Evolutionary conservation across 768 basidiomycete genomes (phyloP).

Genomic region (Xerocomellus intermedius): DNA sequence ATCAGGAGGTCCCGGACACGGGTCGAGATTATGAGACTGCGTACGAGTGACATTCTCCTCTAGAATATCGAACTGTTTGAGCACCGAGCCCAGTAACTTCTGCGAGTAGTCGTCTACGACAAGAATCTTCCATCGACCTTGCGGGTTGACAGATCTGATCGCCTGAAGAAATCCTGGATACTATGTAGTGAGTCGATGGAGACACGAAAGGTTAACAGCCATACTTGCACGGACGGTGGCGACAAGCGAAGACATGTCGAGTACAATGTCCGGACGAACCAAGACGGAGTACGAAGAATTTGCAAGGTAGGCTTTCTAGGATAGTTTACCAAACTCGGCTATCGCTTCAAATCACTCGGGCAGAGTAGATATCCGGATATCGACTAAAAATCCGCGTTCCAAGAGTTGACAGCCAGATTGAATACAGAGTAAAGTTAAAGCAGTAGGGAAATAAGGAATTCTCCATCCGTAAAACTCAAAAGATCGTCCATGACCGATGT

Average conservation of each 20-base stretch:
- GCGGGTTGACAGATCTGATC: conserved; percentile 83
- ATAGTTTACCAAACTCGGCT: conserved; percentile 10
- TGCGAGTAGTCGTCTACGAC: conserved; percentile 94
- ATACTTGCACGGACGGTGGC: conserved; percentile 45
- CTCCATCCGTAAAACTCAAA: conserved; percentile 10
- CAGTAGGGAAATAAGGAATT: background rate
- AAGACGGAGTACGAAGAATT: background rate
- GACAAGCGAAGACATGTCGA: conserved; percentile 45
- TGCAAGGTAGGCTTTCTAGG: background rate
- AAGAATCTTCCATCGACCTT: conserved; percentile 93
- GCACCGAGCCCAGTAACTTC: conserved; percentile 75
- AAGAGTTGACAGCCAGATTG: background rate
- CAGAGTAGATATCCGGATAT: background rate
- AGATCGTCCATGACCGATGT: conserved; percentile 13
- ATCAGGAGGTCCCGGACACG: conserved; percentile 7
- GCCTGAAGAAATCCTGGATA: conserved; percentile 79
- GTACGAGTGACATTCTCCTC: conserved; percentile 95
- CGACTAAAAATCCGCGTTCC: background rate
- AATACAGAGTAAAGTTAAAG: conserved; percentile 13
- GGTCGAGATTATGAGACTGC: conserved; percentile 30
- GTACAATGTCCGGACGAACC: background rate
- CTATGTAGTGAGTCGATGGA: conserved; percentile 1
- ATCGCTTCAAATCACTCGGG: background rate
- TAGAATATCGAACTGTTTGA: conserved; percentile 92
- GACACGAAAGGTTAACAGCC: conserved; percentile 13